Base-by-base conservation (phyloP, 2,329 filamentous ascomycete species). In the Blastomyces percursus region DNA sequence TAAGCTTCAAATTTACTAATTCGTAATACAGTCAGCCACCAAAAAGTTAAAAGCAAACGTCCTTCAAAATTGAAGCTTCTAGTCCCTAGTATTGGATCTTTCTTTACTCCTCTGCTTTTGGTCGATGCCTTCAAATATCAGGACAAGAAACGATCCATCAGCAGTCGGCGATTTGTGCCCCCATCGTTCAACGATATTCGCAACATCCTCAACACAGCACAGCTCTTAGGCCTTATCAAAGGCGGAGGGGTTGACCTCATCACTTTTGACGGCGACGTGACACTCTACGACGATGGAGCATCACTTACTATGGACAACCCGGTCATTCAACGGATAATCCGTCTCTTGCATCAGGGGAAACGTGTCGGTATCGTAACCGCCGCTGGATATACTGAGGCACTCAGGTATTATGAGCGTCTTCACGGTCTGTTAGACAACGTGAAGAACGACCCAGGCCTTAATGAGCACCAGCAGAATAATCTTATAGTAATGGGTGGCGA, bases 231-330 rank as follows among this genome's bases (percentile, higher is more conserved):
- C 48, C 84, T 97, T n/a, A 88, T 91, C 19, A 85, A 84, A 30
- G 79, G 80, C 54, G 87, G 88, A 27, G 82, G 85, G 4, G 81
- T 96, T 9, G 86, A 94, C 68, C 82, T 99, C 3, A 87, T 96
- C 61, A 99, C 94, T 0, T 99, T 99, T 73, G 94, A 99, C 75
- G 94, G 94, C 75, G 94, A 99, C 76, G 91, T 99, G 59, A 99
- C 94, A 0, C 82, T 99, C 27, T 99, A 99, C 74, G 89, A 91
- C 63, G 89, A 99, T 71, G 94, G 94, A 14, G 82, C 91, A 69
- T 90, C 85, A 66, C 80, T 99, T 9, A 85, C 87, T 61, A 80
- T 86, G 0, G 81, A 84, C 19, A 96, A 89, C 72, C 89, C 91
- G 0, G 85, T 96, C 19, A 91, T 97, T 61, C 78, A 78, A 3